Evolutionary conservation across 2,329 filamentous ascomycete species (phyloP), one percentile per base, ranked within the genome.

Genomic region (Alternaria gansuensis): DNA sequence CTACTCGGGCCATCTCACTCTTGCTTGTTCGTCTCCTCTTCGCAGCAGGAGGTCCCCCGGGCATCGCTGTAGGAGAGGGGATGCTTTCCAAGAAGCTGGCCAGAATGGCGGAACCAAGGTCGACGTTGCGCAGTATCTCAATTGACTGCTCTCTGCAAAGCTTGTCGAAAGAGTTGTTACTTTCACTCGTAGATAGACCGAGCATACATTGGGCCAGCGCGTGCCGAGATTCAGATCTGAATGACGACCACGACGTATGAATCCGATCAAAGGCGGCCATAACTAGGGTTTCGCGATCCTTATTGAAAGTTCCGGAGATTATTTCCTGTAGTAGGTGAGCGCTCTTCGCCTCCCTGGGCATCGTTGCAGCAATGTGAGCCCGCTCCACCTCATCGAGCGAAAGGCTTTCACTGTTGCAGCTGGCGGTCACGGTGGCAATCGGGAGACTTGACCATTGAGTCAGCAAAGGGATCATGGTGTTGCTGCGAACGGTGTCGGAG

Each of bases 11-110:
- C 65, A 86, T 84, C 64, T 91, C 90, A 14, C 86, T 88, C 54
- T 89, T 87, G 77, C 91, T 96, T 0, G 88, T 92, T 55, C 92
- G 86, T 70, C 92, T 87, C 62, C 92, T 85, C 81, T 96, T 97
- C 64, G 88, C 88, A 2, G 90, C 85, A 9, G 90, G 89, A 11
- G 88, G 86, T 55, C 89, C 87, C 45, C 88, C 88, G 40, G 89
- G 87, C 77, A 93, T 85, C 68, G 90, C 87, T 3, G 88, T 84
- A n/a, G 89, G 86, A 13, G 87, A 88, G 57, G 92, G 90, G 39
- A 97, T 84, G 28, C 87, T 88, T 63, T 90, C 85, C 7, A 97
- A 79, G 77, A 96, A 92, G 46, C 84, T 83, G 0, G 87, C 80
- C 8, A 97, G 83, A 24, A 92, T 88, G 29, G 88, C 82, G 0